Evolutionary conservation across 495 filamentous ascomycete genomes (phyloP).

Genomic region (Gamarada debralockiae): DNA sequence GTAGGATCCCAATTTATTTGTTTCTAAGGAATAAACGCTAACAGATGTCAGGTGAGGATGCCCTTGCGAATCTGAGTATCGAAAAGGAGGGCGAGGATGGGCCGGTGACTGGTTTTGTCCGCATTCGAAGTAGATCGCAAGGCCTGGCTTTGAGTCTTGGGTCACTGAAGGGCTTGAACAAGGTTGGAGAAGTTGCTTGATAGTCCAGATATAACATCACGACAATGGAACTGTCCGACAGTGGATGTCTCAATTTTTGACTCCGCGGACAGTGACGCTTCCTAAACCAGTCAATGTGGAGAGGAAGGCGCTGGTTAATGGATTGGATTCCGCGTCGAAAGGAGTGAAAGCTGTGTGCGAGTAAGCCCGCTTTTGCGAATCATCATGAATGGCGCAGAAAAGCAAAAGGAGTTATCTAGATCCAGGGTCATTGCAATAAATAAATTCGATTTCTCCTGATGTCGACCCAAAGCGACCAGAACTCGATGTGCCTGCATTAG

Average conservation of each 20-base stretch:
- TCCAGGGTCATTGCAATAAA: conserved; percentile 15
- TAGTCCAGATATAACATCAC: background rate
- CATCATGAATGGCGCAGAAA: conserved; percentile 22
- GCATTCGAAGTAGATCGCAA: conserved; percentile 96
- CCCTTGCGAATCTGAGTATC: conserved; percentile 94
- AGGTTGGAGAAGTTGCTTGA: conserved; percentile 49
- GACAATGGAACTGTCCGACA: background rate
- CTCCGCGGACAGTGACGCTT: background rate
- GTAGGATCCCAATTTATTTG: conserved; percentile 53
- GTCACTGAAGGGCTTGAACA: conserved; percentile 91
- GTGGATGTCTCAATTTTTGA: background rate
- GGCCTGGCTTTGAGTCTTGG: conserved; percentile 92
- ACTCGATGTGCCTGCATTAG: conserved; percentile 33
- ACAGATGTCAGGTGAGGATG: conserved; percentile 81
- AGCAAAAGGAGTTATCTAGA: conserved; percentile 24
- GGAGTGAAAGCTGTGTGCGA: background rate
- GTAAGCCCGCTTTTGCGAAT: conserved; percentile 8
- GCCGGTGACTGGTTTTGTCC: conserved; percentile 96
- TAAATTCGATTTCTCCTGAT: conserved; percentile 7
- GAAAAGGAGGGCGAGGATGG: conserved; percentile 96
- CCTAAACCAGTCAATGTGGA: background rate
- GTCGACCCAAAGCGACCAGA: background rate
- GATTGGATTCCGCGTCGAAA: no score
- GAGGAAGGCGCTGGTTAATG: no score
- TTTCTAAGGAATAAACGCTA: conserved; percentile 18